Base-by-base conservation (phyloP, 306 rosid species). In the Senna tora region DNA sequence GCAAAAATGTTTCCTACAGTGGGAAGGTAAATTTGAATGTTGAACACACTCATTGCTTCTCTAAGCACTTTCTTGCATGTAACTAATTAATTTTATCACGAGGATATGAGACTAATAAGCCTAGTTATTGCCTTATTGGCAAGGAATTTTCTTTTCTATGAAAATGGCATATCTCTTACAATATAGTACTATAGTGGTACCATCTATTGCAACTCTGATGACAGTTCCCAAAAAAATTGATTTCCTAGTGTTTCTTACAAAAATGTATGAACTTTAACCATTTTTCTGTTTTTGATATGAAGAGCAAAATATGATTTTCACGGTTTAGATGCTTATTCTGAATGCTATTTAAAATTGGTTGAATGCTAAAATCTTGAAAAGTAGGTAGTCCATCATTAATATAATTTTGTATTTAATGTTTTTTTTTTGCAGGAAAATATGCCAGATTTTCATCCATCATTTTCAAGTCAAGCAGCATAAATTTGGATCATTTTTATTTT, bases 1-100 rank as follows among this genome's bases (percentile, higher is more conserved):
- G 98, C 96, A 59, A 90, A 90, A 82, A 90, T 93, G 98, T 90
- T 93, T 80, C 98, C 98, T 58, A 70, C 81, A 14, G 73, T 89
- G 34, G 98, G 98, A 78, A 93, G 98, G 98, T 93, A 89, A 67
- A 58, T 66, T 19, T 25, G 46, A 56, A 64, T 16, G 38, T 51
- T 45, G 43, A 43, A 33, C 38, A 6, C 43, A 67, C 10, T 25
- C 69, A 72, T 43, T 49, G 15, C 67, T 7, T 63, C 68, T 59
- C 42, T 75, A 42, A 5, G 34, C 69, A 65, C 53, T 50, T 64
- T 67, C 45, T 59, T 67, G 53, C 33, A 41, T 56, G 65, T 72
- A 45, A 36, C 58, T 28, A 62, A 54, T 32, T 33, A 55, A 69
- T 51, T 46, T 66, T 54, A 54, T 66, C 36, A 21, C 55, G 66